phyloP scores from a whole-genome alignment of 2,329 filamentous ascomycete genomes.

The Fusarium stilboides region DNA sequence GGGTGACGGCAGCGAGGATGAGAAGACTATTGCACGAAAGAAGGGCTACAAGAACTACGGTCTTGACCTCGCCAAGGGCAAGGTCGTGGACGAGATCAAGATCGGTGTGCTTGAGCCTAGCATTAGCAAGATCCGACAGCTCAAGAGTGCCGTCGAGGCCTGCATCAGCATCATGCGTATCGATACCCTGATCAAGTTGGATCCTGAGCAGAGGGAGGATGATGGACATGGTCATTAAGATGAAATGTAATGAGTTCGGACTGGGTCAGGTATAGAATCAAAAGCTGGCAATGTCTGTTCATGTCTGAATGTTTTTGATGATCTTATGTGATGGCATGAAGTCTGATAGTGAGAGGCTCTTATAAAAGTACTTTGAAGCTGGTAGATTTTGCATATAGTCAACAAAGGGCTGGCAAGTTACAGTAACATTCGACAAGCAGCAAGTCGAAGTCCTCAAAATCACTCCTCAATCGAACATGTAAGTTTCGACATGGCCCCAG shows the following conservation, averaged over 20 bases:
- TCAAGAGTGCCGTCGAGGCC: constrained; percentile 98
- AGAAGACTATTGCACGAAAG: constrained; percentile 90
- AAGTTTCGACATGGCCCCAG: not conserved
- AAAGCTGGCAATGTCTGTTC: constrained; percentile 49
- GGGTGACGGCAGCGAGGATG: constrained; percentile 85
- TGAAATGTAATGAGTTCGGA: constrained; percentile 47
- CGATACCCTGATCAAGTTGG: constrained; percentile 97
- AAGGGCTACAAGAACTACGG: constrained; percentile 99
- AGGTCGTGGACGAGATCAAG: constrained; percentile 94
- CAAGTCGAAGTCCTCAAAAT: too few species aligned
- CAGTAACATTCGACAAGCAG: not conserved
- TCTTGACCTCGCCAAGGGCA: constrained; percentile 88
- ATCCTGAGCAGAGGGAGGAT: constrained; percentile 83
- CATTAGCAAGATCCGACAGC: constrained; percentile 97
- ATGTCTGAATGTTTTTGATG: constrained; percentile 34
- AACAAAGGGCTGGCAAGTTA: not conserved
- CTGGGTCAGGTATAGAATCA: constrained; percentile 46
- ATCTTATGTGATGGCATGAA: constrained; percentile 23
- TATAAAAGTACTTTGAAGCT: not conserved
- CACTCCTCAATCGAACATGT: not conserved
- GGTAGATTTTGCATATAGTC: too few species aligned
- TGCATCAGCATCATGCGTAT: constrained; percentile 99
- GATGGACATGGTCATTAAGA: constrained; percentile 86
- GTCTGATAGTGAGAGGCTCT: not conserved
- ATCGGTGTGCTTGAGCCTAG: constrained; percentile 95